phyloP scores from a whole-genome alignment of 2,329 filamentous ascomycete species.

The Phialophora tarda region DNA sequence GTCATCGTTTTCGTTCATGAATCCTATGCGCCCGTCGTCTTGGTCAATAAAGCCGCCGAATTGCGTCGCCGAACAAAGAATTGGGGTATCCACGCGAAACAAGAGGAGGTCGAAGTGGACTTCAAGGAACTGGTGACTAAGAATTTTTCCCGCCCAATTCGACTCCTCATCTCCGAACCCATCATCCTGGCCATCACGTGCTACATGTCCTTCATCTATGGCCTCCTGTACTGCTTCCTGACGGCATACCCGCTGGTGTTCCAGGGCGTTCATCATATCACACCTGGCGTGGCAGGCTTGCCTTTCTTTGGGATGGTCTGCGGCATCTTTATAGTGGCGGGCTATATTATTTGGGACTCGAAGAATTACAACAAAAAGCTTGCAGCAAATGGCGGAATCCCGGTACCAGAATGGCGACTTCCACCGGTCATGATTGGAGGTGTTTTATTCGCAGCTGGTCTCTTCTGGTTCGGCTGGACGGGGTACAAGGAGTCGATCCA shows the following conservation, averaged over 20 bases:
- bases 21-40: conserved; percentile 63
- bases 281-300: conserved; percentile 71
- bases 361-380: conserved; percentile 72
- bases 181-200: conserved; percentile 51
- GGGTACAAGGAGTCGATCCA: conserved; percentile 56
- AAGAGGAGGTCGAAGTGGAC: conserved; percentile 61
- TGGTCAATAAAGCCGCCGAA: conserved; percentile 62
- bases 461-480: conserved; percentile 81
- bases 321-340: conserved; percentile 72
- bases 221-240: conserved; percentile 43
- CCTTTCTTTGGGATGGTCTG: conserved; percentile 84
- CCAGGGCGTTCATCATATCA: conserved; percentile 68
- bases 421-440: conserved; percentile 61
- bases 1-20: conserved; percentile 62
- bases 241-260: conserved; percentile 46
- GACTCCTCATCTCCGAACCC: conserved; percentile 52
- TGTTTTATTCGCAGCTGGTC: conserved; percentile 61
- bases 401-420: conserved; percentile 63
- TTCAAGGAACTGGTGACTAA: conserved; percentile 57
- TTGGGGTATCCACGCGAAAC: conserved; percentile 67
- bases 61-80: conserved; percentile 62
- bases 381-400: conserved; percentile 66
- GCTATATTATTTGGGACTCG: conserved; percentile 67
- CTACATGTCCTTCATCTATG: conserved; percentile 47
- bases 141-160: conserved; percentile 58